A percentile compares a stretch with the other conserved stretches of the same genome.
Evolutionary conservation across 2,329 filamentous ascomycete species (phyloP).

Genomic region (Hypocreales sp.): DNA sequence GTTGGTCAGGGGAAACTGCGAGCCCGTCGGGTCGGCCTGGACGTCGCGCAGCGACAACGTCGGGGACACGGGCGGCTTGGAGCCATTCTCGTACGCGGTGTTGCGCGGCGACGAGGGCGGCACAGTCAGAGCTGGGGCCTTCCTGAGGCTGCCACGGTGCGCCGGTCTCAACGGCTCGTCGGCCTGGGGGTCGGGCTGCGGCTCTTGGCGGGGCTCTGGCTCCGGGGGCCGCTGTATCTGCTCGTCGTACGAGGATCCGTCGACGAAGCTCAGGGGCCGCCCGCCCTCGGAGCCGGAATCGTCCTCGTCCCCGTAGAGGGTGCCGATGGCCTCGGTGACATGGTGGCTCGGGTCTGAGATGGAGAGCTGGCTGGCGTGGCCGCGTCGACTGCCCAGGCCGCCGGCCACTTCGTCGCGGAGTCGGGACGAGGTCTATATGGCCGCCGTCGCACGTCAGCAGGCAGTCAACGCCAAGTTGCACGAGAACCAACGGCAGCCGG

Average conservation of each 20-base stretch:
- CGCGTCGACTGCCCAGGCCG: conserved; percentile 42
- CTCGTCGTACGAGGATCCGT: conserved; percentile 36
- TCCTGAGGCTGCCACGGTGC: conserved; percentile 20
- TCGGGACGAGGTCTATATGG: conserved; percentile 38
- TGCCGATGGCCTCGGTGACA: conserved; percentile 86
- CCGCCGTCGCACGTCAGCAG: background rate
- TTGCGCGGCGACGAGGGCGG: conserved; percentile 23
- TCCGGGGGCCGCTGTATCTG: conserved; percentile 22
- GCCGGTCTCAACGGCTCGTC: conserved; percentile 13
- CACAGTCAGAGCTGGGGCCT: conserved; percentile 25
- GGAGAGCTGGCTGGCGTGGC: conserved; percentile 41
- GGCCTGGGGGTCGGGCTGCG: conserved; percentile 13
- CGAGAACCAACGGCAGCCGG: too few relatives aligned
- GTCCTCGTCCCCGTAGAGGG: conserved; percentile 69
- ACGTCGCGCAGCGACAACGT: conserved; percentile 36
- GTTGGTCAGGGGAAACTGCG: conserved; percentile 70
- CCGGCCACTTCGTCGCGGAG: conserved; percentile 37
- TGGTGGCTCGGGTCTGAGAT: conserved; percentile 86
- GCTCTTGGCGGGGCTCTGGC: conserved; percentile 3
- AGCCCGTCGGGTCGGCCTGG: conserved; percentile 43
- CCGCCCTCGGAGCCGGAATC: conserved; percentile 39
- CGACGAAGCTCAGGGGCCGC: conserved; percentile 62
- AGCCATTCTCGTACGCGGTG: conserved; percentile 23
- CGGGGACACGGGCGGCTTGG: conserved; percentile 33
- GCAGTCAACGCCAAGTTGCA: too few relatives aligned